phyloP scores from a whole-genome alignment of 148 eudicot species.

The Rhododendron griersonianum region DNA sequence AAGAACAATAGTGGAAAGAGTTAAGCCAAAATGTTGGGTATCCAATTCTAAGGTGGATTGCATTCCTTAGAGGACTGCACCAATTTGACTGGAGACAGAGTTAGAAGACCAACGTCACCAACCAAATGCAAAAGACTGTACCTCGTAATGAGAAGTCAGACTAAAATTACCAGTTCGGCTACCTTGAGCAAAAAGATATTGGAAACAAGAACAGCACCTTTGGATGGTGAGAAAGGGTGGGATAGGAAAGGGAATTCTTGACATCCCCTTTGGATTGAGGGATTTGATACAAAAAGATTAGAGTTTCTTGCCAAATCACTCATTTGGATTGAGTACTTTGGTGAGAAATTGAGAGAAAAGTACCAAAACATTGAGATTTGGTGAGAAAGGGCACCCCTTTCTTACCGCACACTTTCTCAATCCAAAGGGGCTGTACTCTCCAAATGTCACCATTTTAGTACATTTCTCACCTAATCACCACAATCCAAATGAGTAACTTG shows the following conservation, averaged over 20 bases:
- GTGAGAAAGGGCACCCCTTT: background rate
- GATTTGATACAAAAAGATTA: background rate
- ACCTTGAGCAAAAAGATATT: background rate
- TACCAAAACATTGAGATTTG: background rate
- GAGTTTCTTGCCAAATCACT: background rate
- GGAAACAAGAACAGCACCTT: background rate
- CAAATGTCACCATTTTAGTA: background rate
- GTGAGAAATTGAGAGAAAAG: background rate
- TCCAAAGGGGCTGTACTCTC: background rate
- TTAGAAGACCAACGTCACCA: background rate
- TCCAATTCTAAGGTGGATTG: background rate
- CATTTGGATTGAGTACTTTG: background rate
- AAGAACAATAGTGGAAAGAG: background rate
- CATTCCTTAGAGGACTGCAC: background rate
- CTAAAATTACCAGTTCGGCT: background rate
- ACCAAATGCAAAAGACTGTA: background rate
- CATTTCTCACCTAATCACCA: background rate
- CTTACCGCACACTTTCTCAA: background rate
- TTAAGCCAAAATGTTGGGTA: background rate
- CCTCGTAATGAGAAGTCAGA: background rate
- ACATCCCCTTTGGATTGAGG: background rate
- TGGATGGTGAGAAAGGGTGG: background rate
- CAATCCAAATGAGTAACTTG: background rate
- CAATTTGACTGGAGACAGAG: background rate
- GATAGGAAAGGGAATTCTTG: background rate